Evolutionary conservation across 75 land plant species (phyloP), one percentile per base, ranked within the genome.

Genomic region (Larix kaempferi): DNA sequence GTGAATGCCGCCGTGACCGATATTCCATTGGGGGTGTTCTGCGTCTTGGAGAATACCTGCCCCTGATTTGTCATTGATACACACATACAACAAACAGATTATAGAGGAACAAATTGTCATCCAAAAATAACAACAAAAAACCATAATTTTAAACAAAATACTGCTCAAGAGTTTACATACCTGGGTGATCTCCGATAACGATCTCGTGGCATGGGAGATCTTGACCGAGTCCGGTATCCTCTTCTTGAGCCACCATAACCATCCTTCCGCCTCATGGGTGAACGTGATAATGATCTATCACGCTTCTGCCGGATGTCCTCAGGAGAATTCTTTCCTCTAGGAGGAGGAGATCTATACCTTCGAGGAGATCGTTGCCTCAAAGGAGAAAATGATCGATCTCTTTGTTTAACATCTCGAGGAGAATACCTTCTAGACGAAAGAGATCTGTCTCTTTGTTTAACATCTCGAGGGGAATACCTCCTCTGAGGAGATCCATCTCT

Each of bases 11-110:
- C 12, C 78, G 77, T 41, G 82, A 73, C 37, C 74, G 74, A 39
- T 66, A 64, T 26, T 74, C 60, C 5, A 59, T 59, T 55, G 81
- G 81, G 59, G 90, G 80, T 57, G 89, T 78, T 39, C 83, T 74
- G 21, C 81, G 80, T 65, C 89, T 76, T 22, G 89, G 89, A 56
- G 91, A 87, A 73, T 80, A 84, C 56, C 89, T 78, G 21, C 78
- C 77, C 73, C 79, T 54, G 58, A 74, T 6, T 74, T 26, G 1
- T 27, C 19, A 74, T 21, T 57, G 4, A 55, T 74, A 26, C 75
- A 74, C 22, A 74, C 75, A 55, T 67, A 6, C 21, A 74, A 41
- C 23, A 74, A 16, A 55, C 21, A 11, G 22, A 27, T 41, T 44
- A 23, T 23, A 14, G 11, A 23, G 27, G 25, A 73, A 39, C 2